Evolutionary conservation across 163 green algal species (phyloP), one percentile per base, ranked within the genome.

Genomic region (Chlorella variabilis): DNA sequence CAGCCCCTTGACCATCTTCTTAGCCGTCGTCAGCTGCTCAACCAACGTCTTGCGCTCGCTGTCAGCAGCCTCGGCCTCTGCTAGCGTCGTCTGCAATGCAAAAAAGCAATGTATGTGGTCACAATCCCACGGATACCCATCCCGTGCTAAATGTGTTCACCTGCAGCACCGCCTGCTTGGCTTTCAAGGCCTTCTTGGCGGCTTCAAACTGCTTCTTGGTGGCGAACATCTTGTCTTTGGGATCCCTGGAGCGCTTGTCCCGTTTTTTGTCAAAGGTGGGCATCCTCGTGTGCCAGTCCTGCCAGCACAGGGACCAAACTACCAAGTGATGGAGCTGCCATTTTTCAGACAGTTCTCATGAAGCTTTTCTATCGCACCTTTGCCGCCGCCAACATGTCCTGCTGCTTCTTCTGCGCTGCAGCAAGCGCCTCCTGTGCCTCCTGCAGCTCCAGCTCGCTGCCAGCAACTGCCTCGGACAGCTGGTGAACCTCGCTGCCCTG

Each of bases 401-500:
- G 71, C 80, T 87, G 86, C 51, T 82, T 84, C 38, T 87, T n/a
- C 36, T 75, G 71, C 9, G 90, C 90, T 2, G 76, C 77, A 7
- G 75, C 69, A 27, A 75, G 83, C 41, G 84, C 87, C 21, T 65
- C 34, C 48, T 84, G 48, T 3, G 87, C 89, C 36, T 85, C 77
- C 23, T 56, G 56, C 81, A 93, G 77, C 58, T 91, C 85, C 36
- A 38, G 61, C 79, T 94, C 78, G 29, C 83, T 81, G 25, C 76
- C 68, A 1, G 78, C 82, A 27, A 92, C 85, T 20, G 87, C 86
- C 27, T 88, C 80, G 5, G 71, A 68, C 54, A 93, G 73, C 77
- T 93, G 90, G 38, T 91, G 86, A n/a, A 61, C 71, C 83, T 98
- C 94, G 67, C 89, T 96, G 75, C 90, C 86, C 3, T 88, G 79